These are phyloP conservation scores for Hypoxylon sp. DNA, from an alignment of 2,329 filamentous ascomycete genomes.

Conservation along the genomic window DNA sequence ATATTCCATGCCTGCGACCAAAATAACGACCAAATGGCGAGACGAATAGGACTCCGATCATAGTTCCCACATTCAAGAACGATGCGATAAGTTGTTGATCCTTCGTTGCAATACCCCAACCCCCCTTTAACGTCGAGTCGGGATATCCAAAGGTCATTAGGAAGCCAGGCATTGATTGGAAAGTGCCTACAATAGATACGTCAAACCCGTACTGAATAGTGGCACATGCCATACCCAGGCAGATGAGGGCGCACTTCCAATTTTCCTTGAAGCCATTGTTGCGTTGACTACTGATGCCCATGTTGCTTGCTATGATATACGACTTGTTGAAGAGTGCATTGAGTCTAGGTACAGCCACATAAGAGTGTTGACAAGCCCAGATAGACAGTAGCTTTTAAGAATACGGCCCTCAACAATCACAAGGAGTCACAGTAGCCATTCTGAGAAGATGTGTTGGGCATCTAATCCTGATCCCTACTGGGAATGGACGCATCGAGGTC, in stretches of 20 bases:
- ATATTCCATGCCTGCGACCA: constrained; percentile 49
- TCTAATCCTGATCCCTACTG: neutral
- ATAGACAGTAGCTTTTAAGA: constrained; percentile 1
- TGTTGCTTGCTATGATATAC: neutral
- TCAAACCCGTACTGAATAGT: constrained; percentile 49
- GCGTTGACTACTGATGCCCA: constrained; percentile 42
- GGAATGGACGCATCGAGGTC: neutral
- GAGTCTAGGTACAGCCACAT: neutral
- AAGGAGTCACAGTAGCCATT: neutral
- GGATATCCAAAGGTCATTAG: constrained; percentile 47
- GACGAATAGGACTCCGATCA: constrained; percentile 47
- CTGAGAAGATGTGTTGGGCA: neutral
- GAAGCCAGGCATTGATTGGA: constrained; percentile 50
- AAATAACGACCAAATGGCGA: constrained; percentile 45
- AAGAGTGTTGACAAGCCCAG: no score
- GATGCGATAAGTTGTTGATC: constrained; percentile 51
- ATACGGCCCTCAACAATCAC: neutral
- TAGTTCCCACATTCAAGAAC: constrained; percentile 49
- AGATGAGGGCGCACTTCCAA: constrained; percentile 49
- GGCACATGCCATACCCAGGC: constrained; percentile 48
- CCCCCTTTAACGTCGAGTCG: constrained; percentile 37
- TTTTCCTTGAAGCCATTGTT: constrained; percentile 47
- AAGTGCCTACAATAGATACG: constrained; percentile 40
- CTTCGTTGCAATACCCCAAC: constrained; percentile 47
- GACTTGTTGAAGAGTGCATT: neutral